A percentile compares a stretch with the other conserved stretches of the same genome.
Evolutionary conservation across 495 filamentous ascomycete genomes (phyloP).

Genomic region (Penicillium canescens): DNA sequence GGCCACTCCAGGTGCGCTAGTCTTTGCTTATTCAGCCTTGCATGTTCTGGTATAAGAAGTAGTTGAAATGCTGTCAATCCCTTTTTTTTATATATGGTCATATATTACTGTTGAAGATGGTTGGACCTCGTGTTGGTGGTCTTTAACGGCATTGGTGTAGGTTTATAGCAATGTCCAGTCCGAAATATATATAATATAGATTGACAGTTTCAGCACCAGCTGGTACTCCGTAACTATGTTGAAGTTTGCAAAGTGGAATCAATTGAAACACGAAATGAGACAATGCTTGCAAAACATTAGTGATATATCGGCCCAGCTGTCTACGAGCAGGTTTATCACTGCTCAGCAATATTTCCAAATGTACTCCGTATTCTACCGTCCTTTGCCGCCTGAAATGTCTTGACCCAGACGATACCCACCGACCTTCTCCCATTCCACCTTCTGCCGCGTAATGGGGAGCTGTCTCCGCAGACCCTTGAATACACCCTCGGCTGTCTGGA

Average conservation of each 20-base stretch:
- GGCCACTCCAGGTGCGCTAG: neutral
- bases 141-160: neutral
- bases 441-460: slow-evolving; percentile 94
- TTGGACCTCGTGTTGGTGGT: no score
- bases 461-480: slow-evolving; percentile 94
- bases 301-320: slow-evolving; percentile 13
- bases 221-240: neutral
- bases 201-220: neutral
- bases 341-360: slow-evolving; percentile 2
- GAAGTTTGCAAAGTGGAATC: neutral
- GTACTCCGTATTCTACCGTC: slow-evolving; percentile 24
- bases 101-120: no score
- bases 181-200: neutral
- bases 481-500: slow-evolving; percentile 81
- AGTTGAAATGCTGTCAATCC: neutral
- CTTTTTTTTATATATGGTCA: neutral
- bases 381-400: slow-evolving; percentile 56
- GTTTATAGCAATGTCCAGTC: neutral
- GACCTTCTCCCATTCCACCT: slow-evolving; percentile 99
- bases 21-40: slow-evolving; percentile 19
- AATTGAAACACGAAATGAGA: slow-evolving; percentile 1
- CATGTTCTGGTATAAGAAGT: neutral
- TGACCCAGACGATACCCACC: slow-evolving; percentile 85
- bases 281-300: slow-evolving; percentile 5
- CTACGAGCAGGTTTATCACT: slow-evolving; percentile 5